phyloP scores from a whole-genome alignment of 768 basidiomycete species.

The Inosperma sp. region DNA sequence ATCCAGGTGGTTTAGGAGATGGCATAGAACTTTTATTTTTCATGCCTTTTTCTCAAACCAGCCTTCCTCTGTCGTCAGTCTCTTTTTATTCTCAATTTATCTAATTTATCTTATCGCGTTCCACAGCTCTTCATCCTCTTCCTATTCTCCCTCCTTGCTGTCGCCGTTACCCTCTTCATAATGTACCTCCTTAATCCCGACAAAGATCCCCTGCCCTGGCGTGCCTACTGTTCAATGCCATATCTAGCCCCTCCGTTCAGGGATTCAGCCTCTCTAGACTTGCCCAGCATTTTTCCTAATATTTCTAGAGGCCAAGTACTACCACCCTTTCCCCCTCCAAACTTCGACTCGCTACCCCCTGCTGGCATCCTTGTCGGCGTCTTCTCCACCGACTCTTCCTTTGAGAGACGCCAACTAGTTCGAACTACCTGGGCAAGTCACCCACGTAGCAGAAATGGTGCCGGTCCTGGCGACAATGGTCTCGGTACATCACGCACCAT shows the following conservation, averaged over 20 bases:
- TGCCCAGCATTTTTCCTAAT: constrained; percentile 39
- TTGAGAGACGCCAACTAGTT: constrained; percentile 82
- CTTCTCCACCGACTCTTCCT: constrained; percentile 80
- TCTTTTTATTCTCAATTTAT: constrained; percentile 9
- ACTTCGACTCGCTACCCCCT: constrained; percentile 73
- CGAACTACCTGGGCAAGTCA: constrained; percentile 89
- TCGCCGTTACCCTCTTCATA: constrained; percentile 79
- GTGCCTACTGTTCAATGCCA: constrained; percentile 82
- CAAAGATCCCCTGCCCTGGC: constrained; percentile 92
- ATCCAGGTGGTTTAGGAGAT: constrained; percentile 50
- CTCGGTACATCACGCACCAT: constrained; percentile 76
- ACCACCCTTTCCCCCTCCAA: constrained; percentile 61
- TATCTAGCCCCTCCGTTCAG: constrained; percentile 39
- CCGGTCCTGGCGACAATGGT: constrained; percentile 62
- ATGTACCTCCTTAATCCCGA: constrained; percentile 95
- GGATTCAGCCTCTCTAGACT: constrained; percentile 37
- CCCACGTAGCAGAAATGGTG: constrained; percentile 69
- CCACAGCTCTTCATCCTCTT: constrained; percentile 38
- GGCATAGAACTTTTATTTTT: constrained; percentile 51
- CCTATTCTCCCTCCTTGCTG: constrained; percentile 74
- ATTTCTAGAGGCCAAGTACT: constrained; percentile 27
- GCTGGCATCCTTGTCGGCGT: constrained; percentile 86
- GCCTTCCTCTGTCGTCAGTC: constrained; percentile 73
- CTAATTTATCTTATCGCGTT: constrained; percentile 8
- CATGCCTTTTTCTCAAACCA: constrained; percentile 77